Conservation (phyloP, 2,329 filamentous ascomycete species). For the Pleomassaria siparia region DNA sequence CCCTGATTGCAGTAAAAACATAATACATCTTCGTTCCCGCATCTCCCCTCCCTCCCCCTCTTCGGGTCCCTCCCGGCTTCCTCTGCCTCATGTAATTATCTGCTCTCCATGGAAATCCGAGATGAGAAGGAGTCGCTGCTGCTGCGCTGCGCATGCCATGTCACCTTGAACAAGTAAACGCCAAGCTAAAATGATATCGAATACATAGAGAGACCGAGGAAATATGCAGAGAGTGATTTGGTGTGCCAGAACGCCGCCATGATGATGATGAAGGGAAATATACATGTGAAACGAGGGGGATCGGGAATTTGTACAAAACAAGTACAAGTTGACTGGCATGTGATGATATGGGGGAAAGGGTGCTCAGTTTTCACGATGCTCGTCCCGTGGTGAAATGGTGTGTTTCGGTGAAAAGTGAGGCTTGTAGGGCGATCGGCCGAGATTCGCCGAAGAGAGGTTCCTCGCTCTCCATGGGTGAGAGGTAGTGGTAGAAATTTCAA, state of each 20-base stretch:
- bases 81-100: too few species aligned
- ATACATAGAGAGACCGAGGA: constrained; percentile 1
- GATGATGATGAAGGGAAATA: not conserved
- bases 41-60: too few species aligned
- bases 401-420: too few species aligned
- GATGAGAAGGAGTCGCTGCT: too few species aligned
- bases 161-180: constrained; percentile 5
- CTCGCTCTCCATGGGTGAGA: too few species aligned
- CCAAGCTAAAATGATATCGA: constrained; percentile 18
- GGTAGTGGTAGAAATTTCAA: too few species aligned
- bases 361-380: not conserved
- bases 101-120: not conserved
- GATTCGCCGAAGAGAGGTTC: too few species aligned
- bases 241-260: too few species aligned
- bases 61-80: too few species aligned
- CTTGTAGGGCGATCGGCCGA: too few species aligned
- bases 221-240: not conserved
- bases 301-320: not conserved
- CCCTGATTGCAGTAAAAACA: too few species aligned
- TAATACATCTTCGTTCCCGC: too few species aligned
- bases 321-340: not conserved
- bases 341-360: not conserved
- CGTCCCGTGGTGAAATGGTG: not conserved
- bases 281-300: not conserved
- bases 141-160: not conserved